Conservation (phyloP, 371 early-diverging fungal species). For the Mortierella sp. region DNA sequence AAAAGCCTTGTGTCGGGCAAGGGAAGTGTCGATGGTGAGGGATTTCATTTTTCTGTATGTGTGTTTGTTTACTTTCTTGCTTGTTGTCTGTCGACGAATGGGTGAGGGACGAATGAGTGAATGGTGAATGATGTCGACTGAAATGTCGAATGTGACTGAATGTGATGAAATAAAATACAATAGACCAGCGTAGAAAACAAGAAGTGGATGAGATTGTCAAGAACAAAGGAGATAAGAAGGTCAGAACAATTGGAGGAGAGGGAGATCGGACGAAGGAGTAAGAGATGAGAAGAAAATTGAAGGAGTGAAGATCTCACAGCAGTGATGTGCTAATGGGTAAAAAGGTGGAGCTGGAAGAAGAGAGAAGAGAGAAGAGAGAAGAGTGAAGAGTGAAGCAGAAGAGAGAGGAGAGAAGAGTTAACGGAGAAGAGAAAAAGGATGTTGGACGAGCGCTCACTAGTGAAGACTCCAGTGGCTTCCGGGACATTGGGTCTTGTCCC, state of each 20-base stretch:
- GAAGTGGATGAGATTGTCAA: not conserved
- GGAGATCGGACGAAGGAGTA: too few species aligned
- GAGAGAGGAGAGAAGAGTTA: not conserved
- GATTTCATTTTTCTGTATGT: not conserved
- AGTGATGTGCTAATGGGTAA: not conserved
- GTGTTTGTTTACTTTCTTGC: not conserved
- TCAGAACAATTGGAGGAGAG: not conserved
- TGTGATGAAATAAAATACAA: not conserved
- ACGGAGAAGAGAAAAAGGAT: not conserved
- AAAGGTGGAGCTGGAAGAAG: not conserved
- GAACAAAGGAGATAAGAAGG: not conserved
- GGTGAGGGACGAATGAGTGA: not conserved
- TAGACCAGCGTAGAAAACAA: not conserved
- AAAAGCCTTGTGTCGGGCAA: not conserved
- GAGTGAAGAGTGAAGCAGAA: not conserved
- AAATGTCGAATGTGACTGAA: not conserved
- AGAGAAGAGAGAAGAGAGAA: not conserved
- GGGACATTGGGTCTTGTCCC: not conserved
- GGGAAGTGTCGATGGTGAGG: not conserved
- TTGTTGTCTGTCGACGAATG: not conserved
- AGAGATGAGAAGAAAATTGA: not conserved
- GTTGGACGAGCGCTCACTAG: not conserved
- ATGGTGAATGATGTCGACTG: not conserved
- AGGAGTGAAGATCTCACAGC: not conserved
- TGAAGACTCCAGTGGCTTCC: not conserved